Conservation (phyloP, 345 rosid species). For the Psidium guajava region DNA sequence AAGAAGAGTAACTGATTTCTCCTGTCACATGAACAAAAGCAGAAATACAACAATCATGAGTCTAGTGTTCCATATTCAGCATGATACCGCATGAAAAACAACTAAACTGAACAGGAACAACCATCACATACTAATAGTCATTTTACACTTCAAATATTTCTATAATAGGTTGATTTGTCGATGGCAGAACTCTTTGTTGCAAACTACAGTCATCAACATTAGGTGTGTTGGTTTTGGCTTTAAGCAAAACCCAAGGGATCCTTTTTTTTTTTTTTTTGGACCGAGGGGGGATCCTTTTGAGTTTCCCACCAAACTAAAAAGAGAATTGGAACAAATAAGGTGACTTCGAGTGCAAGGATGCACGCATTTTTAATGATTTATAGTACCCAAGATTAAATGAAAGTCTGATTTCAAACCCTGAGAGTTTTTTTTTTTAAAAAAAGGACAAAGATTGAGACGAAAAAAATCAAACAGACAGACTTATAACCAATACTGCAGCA, state of each 20-base stretch:
- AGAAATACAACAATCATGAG: background rate
- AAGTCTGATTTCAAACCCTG: background rate
- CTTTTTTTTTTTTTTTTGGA: too few species aligned
- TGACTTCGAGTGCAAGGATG: background rate
- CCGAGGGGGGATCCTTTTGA: too few species aligned
- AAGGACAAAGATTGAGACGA: background rate
- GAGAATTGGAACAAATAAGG: background rate
- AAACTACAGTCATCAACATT: background rate
- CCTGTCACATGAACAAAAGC: constrained; percentile 23
- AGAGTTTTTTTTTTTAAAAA: background rate
- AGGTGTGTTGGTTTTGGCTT: background rate
- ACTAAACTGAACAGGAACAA: background rate
- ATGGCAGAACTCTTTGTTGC: background rate
- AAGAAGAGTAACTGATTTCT: constrained; percentile 17
- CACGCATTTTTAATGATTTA: background rate
- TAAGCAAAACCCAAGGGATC: background rate
- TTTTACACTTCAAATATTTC: background rate
- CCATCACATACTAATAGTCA: background rate
- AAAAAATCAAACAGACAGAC: background rate
- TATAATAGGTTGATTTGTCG: background rate
- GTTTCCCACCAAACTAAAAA: background rate
- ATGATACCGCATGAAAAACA: background rate
- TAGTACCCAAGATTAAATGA: background rate
- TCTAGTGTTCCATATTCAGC: background rate
- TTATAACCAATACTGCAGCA: background rate